Conservation (phyloP, 2,329 filamentous ascomycete species). For the Rhinocladiella similis region DNA sequence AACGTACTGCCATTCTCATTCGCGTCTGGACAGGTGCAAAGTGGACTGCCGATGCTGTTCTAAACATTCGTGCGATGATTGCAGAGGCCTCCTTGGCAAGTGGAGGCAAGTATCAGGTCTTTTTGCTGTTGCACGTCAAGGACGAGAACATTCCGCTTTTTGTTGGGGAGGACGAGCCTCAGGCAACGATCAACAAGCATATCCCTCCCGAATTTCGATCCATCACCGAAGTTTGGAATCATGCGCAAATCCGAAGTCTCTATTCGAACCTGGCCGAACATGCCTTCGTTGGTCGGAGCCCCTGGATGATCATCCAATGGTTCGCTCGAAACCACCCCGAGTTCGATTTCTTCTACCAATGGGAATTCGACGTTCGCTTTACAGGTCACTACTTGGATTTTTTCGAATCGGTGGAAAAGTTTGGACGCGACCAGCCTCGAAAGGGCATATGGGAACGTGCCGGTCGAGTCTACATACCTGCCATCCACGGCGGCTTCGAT, state of each 20-base stretch:
- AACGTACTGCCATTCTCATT: constrained; percentile 75
- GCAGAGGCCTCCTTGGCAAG: constrained; percentile 77
- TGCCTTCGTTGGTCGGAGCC: constrained; percentile 37
- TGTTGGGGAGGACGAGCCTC: constrained; percentile 65
- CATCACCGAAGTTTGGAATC: constrained; percentile 72
- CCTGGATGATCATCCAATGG: constrained; percentile 73
- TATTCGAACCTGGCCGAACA: constrained; percentile 31
- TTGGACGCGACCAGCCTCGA: constrained; percentile 55
- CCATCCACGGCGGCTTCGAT: constrained; percentile 51
- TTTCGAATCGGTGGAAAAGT: constrained; percentile 62
- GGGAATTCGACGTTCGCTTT: constrained; percentile 80
- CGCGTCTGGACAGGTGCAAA: constrained; percentile 78
- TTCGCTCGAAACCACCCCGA: constrained; percentile 75
- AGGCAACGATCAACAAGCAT: constrained; percentile 57
- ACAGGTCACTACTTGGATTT: constrained; percentile 82
- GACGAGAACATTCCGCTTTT: constrained; percentile 70
- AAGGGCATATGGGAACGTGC: constrained; percentile 62
- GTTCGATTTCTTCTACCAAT: constrained; percentile 83
- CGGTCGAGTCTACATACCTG: constrained; percentile 57
- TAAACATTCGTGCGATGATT: constrained; percentile 81
- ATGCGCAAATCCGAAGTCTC: constrained; percentile 30
- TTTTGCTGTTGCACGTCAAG: constrained; percentile 82
- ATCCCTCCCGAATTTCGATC: constrained; percentile 70
- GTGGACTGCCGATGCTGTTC: constrained; percentile 77
- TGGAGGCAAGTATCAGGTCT: constrained; percentile 79